phyloP scores from a whole-genome alignment of 139 green algal species.

The Klebsormidium nitens region DNA sequence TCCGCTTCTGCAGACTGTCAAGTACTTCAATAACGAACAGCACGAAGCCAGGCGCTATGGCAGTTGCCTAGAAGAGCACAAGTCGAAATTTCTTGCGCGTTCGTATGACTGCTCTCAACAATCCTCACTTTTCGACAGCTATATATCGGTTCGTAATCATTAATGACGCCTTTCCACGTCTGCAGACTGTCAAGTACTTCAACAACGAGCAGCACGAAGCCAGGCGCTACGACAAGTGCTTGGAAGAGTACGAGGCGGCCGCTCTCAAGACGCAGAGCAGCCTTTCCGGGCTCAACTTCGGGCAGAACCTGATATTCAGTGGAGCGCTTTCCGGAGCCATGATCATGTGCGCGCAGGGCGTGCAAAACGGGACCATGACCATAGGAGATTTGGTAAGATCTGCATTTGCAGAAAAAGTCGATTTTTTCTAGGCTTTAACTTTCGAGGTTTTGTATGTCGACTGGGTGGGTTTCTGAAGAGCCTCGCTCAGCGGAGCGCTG shows the following conservation, averaged over 20 bases:
- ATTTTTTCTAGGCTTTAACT: too few relatives aligned
- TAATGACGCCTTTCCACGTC: too few relatives aligned
- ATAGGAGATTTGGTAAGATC: conserved; percentile 69
- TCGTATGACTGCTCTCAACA: neutral
- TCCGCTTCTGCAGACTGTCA: conserved; percentile 33
- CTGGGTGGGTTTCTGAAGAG: too few relatives aligned
- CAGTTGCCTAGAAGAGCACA: conserved; percentile 63
- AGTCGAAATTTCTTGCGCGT: conserved; percentile 41
- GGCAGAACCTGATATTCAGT: conserved; percentile 88
- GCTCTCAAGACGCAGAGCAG: conserved; percentile 72
- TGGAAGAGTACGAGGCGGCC: conserved; percentile 65
- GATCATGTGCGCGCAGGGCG: conserved; percentile 67
- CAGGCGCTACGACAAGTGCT: conserved; percentile 71
- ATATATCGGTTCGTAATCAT: too few relatives aligned
- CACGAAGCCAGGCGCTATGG: conserved; percentile 80
- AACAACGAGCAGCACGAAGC: conserved; percentile 80
- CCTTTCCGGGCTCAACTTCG: conserved; percentile 87
- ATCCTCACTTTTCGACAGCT: neutral
- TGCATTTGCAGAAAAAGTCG: too few relatives aligned
- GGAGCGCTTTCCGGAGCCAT: conserved; percentile 64
- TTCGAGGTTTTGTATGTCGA: too few relatives aligned
- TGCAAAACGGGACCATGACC: conserved; percentile 49
- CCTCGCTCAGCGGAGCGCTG: too few relatives aligned
- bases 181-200: conserved; percentile 66
- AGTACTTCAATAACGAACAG: conserved; percentile 81